Percentiles rank a stretch among this genome's conserved stretches.
phyloP scores from a whole-genome alignment of 176 grass and related monocot genomes.

The Lolium perenne region DNA sequence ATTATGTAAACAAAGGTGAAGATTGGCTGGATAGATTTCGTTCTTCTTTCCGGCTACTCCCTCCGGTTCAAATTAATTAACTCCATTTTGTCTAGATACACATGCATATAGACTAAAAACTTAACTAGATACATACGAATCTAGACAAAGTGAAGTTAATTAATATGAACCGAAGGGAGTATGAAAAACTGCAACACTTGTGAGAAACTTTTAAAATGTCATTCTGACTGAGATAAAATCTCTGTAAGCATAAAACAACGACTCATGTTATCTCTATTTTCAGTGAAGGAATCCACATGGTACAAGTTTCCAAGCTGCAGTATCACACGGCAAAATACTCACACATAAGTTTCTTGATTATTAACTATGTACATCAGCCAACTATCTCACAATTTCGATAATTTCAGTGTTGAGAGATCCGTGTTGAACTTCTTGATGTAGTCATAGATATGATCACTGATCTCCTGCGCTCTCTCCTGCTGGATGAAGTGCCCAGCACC shows the following conservation, averaged over 20 bases:
- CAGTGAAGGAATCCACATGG: not conserved
- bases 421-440: conserved; percentile 54
- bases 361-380: not conserved
- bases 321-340: not conserved
- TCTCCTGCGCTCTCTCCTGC: conserved; percentile 49
- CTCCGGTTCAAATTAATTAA: too few relatives aligned
- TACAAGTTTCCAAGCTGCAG: not conserved
- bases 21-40: not conserved
- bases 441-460: conserved; percentile 49
- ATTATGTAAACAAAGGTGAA: conserved; percentile 4
- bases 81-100: too few relatives aligned
- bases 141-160: too few relatives aligned
- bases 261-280: not conserved
- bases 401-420: not conserved
- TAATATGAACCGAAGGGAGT: too few relatives aligned
- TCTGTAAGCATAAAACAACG: not conserved
- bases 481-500: conserved; percentile 52
- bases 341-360: not conserved
- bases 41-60: not conserved
- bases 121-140: too few relatives aligned
- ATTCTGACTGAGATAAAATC: not conserved
- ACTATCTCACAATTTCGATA: conserved; percentile 41
- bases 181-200: not conserved
- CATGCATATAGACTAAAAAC: too few relatives aligned
- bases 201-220: not conserved